Base-by-base conservation (phyloP, 371 early-diverging fungal genomes). In the Haplosporangium sp. region DNA sequence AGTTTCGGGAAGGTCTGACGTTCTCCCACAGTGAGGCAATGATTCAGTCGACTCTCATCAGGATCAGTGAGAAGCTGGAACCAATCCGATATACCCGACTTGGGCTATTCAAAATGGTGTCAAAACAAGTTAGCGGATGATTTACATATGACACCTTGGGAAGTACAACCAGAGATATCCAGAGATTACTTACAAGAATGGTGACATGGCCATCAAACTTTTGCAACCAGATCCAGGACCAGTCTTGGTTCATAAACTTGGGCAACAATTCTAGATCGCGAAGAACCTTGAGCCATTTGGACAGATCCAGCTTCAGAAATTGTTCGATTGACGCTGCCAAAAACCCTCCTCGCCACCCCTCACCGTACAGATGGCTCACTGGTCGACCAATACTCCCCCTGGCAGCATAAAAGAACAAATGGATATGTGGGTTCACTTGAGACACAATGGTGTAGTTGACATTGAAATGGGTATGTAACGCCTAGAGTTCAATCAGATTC, bases 361-460 rank as follows among this genome's bases (percentile, higher is more conserved):
- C 80, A 41, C 87, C 85, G 23, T 64, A 67, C 4, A 86, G 68
- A 59, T 86, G 87, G 16, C 85, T 82, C 18, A 85, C 83, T 21
- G 90, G 91, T 48, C 70, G 81, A 53, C 97, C 96, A 10, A 93
- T 83, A 37, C 89, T 85, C 16, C 96, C 95, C 74, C 89, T 83
- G 45, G 89, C 86, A 18, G 90, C 89, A 77, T 89, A 95, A 69
- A 94, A 95, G 83, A 96, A 97, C 67, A 93, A 59, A 42, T 89
- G 86, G 9, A 98, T 85, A 73, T 97, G 97, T 10, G 98, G 98
- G 74, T 97, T 97, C 47, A 95, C 95, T 89, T 96, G 88, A 16
- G 83, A 83, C 6, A 97, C 97, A 45, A 97, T 89, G 6, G 94
- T 94, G 81, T 92, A 95, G 57, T 92, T 94, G 65, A 97, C 95